Conservation (phyloP, 2,329 filamentous ascomycete genomes). For the Phialophora chinensis region DNA sequence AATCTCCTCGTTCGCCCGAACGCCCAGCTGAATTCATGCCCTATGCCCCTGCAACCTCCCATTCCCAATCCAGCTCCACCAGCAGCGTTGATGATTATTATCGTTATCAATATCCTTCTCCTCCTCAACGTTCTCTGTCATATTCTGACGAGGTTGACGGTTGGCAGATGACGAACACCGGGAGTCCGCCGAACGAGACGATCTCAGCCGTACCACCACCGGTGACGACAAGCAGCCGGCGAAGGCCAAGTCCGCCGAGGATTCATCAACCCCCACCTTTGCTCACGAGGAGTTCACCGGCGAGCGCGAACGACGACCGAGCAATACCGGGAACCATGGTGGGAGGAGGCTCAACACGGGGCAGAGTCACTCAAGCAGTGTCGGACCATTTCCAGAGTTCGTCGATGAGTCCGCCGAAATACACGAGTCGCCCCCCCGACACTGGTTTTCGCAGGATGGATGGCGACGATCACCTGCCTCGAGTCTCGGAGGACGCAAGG, state of each 20-base stretch:
- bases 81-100: constrained; percentile 30
- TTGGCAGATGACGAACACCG: constrained; percentile 37
- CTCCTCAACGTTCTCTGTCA: constrained; percentile 31
- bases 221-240: constrained; percentile 24
- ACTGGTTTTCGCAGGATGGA: constrained; percentile 21
- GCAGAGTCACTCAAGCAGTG: constrained; percentile 32
- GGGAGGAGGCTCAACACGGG: constrained; percentile 28
- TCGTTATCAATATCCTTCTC: constrained; percentile 32
- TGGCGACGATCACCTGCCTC: constrained; percentile 27
- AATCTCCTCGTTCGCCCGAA: constrained; percentile 33
- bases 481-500: constrained; percentile 23
- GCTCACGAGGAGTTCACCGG: constrained; percentile 26
- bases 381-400: constrained; percentile 37
- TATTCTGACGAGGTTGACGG: constrained; percentile 39
- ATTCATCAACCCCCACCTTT: constrained; percentile 23
- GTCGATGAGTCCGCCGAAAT: constrained; percentile 31
- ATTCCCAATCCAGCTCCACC: constrained; percentile 28
- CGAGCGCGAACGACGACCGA: constrained; percentile 8
- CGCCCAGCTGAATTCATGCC: constrained; percentile 22
- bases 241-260: constrained; percentile 31
- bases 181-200: constrained; percentile 23
- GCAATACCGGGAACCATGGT: constrained; percentile 26
- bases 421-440: constrained; percentile 18
- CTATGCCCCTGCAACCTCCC: constrained; percentile 22
- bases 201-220: constrained; percentile 16